Conservation (phyloP, 495 filamentous ascomycete genomes). For the Xylona heveae region DNA sequence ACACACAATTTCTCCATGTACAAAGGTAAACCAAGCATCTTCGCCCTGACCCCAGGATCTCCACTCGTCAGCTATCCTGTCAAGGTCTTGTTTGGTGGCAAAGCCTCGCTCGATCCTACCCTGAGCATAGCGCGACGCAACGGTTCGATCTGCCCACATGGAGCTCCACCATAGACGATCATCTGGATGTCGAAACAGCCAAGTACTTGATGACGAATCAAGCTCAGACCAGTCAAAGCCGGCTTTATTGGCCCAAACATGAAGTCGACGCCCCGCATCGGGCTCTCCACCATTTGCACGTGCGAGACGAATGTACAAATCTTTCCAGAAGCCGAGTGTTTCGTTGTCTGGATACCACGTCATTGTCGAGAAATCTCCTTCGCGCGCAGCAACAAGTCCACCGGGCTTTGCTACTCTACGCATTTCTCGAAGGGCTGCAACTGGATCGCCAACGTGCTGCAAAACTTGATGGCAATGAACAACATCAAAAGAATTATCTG, state of each 20-base stretch:
- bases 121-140: slow-evolving; percentile 18
- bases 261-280: slow-evolving; percentile 25
- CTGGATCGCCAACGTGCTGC: slow-evolving; percentile 24
- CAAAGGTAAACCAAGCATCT: slow-evolving; percentile 28
- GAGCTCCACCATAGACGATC: slow-evolving; percentile 25
- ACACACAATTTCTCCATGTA: slow-evolving; percentile 33
- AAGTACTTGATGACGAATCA: slow-evolving; percentile 18
- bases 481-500: slow-evolving; percentile 31
- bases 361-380: slow-evolving; percentile 21
- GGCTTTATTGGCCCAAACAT: slow-evolving; percentile 26
- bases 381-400: slow-evolving; percentile 29
- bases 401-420: slow-evolving; percentile 24
- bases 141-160: slow-evolving; percentile 22
- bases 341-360: slow-evolving; percentile 24
- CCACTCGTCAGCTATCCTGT: slow-evolving; percentile 20
- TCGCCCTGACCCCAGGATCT: slow-evolving; percentile 21
- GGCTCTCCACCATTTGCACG: slow-evolving; percentile 23
- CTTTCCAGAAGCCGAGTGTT: slow-evolving; percentile 20
- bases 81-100: slow-evolving; percentile 21
- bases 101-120: slow-evolving; percentile 18
- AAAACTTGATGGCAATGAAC: slow-evolving; percentile 32
- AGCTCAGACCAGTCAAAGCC: slow-evolving; percentile 19
- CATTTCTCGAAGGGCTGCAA: slow-evolving; percentile 25
- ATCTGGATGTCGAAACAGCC: slow-evolving; percentile 23
- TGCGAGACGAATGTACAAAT: slow-evolving; percentile 18